Base-by-base conservation (phyloP, 2,329 filamentous ascomycete genomes). In the Scedosporium apiospermum region DNA sequence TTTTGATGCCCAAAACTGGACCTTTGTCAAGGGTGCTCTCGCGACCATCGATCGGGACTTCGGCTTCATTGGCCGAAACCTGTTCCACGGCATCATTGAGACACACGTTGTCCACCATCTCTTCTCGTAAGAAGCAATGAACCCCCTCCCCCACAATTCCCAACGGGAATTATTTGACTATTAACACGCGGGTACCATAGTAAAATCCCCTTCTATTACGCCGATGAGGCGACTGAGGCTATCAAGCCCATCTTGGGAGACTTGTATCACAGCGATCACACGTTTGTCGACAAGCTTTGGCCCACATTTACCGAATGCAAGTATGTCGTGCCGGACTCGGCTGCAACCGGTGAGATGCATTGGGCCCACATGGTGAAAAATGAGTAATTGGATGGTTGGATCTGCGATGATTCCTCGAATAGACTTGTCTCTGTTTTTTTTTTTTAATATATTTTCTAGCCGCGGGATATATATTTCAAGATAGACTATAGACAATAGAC, bases 151-250 rank as follows among this genome's bases (percentile, higher is more conserved):
- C 23, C 30, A 4, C 30, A 27, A 14, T 41, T 10, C 4, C 30
- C 21, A n/a, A 46, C 21, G 49, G 16, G 7, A 4, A 10, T 61
- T 3, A 27, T 53, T 53, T 53, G 2, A 21, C 18, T 38, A 26
- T 44, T 61, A 51, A 60, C 58, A 34, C 66, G 23, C 21, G 58
- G n/a, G 34, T 38, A 12, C 12, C 21, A n/a, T 75, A 93, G 90
- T 77, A 90, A 86, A 71, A 97, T 97, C 68, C 93, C 93, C 66
- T 97, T 97, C 80, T 98, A 98, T 80, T 84, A 97, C 76, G 93
- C 93, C 72, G 92, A 96, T 69, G 93, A 97, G 80, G 93, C 93
- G 63, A 89, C 87, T 69, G 93, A 97, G 69, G 93, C 93, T n/a
- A 82, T 86, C 69, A 77, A 76, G 68, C 78, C 78, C 9, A 72